Evolutionary conservation across 2,329 filamentous ascomycete genomes (phyloP).

Genomic region (Trichoderma lentiforme): DNA sequence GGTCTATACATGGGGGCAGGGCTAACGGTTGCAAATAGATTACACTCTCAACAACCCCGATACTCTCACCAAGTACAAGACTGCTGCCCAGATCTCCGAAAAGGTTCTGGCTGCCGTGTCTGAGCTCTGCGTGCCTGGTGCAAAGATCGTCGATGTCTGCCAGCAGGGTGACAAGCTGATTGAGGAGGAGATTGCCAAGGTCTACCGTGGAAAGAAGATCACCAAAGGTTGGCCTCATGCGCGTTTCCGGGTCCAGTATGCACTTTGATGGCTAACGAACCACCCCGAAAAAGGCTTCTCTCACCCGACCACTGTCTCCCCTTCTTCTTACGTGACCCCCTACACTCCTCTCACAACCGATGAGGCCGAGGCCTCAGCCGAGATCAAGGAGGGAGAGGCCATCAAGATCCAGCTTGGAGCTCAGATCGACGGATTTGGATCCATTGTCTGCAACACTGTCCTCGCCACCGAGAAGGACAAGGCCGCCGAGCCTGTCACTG

Average conservation of each 20-base stretch:
- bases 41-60: conserved; percentile 88
- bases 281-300: conserved; percentile 62
- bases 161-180: conserved; percentile 93
- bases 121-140: conserved; percentile 71
- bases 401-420: conserved; percentile 99
- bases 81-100: conserved; percentile 88
- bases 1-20: not conserved
- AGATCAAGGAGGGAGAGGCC: conserved; percentile 79
- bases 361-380: conserved; percentile 73
- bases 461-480: conserved; percentile 64
- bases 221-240: conserved; percentile 63
- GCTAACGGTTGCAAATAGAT: conserved; percentile 49
- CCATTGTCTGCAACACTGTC: conserved; percentile 93
- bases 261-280: not conserved
- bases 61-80: conserved; percentile 99
- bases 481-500: conserved; percentile 62
- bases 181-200: conserved; percentile 89
- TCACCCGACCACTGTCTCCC: conserved; percentile 93
- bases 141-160: conserved; percentile 91
- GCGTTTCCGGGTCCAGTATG: not conserved
- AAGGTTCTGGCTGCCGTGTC: conserved; percentile 87
- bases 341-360: conserved; percentile 92
- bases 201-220: conserved; percentile 98
- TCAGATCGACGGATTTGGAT: conserved; percentile 95
- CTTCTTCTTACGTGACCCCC: conserved; percentile 89